These are phyloP conservation scores for Thelephora aurantiotincta DNA, from an alignment of 768 basidiomycete genomes.

Conservation along the genomic window DNA sequence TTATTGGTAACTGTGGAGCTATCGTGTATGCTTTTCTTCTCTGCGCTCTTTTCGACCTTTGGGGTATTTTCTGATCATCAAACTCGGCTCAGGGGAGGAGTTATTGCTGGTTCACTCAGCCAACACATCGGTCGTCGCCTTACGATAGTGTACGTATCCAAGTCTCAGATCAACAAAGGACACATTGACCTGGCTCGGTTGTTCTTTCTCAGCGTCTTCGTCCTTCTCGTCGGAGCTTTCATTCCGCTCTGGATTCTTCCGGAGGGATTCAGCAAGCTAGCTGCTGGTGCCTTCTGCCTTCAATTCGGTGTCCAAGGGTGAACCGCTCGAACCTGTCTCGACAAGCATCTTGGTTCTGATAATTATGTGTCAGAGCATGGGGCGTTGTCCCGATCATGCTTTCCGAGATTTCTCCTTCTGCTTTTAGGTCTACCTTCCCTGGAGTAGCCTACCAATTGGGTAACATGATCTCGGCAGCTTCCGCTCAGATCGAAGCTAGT, in stretches of 20 bases:
- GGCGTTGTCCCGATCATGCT: conserved; percentile 27
- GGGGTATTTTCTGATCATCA: background rate
- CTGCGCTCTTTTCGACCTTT: conserved; percentile 8
- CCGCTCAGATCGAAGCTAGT: conserved; percentile 32
- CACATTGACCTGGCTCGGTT: background rate
- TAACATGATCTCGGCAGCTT: conserved; percentile 30
- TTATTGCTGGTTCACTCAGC: conserved; percentile 23
- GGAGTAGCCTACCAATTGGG: conserved; percentile 31
- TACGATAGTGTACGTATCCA: conserved; percentile 18
- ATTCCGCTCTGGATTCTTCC: conserved; percentile 33
- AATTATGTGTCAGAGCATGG: conserved; percentile 3
- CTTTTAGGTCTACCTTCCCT: conserved; percentile 32
- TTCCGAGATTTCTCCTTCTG: conserved; percentile 31
- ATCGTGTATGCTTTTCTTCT: conserved; percentile 11
- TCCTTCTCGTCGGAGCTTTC: conserved; percentile 17
- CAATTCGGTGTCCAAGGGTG: conserved; percentile 33
- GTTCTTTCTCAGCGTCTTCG: conserved; percentile 12
- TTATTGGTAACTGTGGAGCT: conserved; percentile 24
- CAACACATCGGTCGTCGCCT: conserved; percentile 34
- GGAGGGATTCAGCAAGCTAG: conserved; percentile 21
- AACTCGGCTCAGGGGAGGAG: conserved; percentile 18
- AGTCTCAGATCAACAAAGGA: background rate
- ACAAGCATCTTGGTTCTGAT: background rate
- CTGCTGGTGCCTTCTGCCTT: conserved; percentile 33
- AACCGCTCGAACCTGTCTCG: conserved; percentile 25